phyloP scores from a whole-genome alignment of 2,329 filamentous ascomycete genomes.

The Cladosporium sp. region DNA sequence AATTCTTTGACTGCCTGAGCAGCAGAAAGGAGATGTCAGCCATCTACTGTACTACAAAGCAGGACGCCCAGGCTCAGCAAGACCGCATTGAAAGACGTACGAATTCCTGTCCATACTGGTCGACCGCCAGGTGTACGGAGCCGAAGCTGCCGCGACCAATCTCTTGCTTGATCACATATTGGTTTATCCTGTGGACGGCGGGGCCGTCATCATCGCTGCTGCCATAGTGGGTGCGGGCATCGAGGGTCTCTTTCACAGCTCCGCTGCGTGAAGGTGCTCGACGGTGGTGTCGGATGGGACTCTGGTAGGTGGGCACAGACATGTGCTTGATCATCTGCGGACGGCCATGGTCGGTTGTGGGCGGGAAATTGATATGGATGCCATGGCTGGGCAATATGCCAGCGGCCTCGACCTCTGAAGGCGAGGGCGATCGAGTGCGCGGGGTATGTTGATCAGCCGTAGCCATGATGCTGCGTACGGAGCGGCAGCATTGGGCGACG shows the following conservation, averaged over 20 bases:
- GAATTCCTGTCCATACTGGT: slow-evolving; percentile 91
- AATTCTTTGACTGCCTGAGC: slow-evolving; percentile 94
- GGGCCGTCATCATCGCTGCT: slow-evolving; percentile 80
- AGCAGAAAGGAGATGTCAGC: slow-evolving; percentile 2
- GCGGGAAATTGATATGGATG: slow-evolving; percentile 49
- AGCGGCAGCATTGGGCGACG: slow-evolving; percentile 6
- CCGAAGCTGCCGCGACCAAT: slow-evolving; percentile 97
- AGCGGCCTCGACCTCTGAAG: slow-evolving; percentile 22
- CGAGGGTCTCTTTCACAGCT: slow-evolving; percentile 81
- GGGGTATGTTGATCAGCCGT: slow-evolving; percentile 8
- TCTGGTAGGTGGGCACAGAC: slow-evolving; percentile 61
- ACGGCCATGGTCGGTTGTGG: slow-evolving; percentile 37
- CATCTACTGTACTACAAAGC: background rate
- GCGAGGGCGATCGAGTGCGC: slow-evolving; percentile 13
- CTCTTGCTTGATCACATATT: slow-evolving; percentile 91
- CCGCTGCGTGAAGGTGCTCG: slow-evolving; percentile 61
- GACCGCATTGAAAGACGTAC: slow-evolving; percentile 55
- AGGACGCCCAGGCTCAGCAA: slow-evolving; percentile 6
- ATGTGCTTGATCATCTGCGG: slow-evolving; percentile 49
- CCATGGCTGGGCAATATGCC: slow-evolving; percentile 44
- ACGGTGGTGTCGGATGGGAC: slow-evolving; percentile 65
- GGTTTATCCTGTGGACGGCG: slow-evolving; percentile 85
- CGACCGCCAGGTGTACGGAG: slow-evolving; percentile 82
- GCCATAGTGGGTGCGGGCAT: slow-evolving; percentile 83
- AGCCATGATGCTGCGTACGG: slow-evolving; percentile 9